Percentiles rank a stretch among this genome's conserved stretches.
phyloP scores from a whole-genome alignment of 164 flowering plant species.

The Umbilicus rupestris region DNA sequence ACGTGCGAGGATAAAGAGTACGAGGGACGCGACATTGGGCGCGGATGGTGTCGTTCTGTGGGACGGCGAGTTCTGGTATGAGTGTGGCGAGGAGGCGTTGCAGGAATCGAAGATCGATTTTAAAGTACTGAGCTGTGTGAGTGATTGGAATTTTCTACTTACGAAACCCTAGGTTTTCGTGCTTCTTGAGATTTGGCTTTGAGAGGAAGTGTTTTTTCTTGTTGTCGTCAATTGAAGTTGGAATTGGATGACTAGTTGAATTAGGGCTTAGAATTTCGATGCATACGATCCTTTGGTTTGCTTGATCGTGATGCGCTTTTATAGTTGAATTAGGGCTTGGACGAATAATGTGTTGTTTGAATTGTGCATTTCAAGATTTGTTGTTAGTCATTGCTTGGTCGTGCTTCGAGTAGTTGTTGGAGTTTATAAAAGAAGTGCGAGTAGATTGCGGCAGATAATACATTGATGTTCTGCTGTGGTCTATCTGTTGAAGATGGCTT shows the following conservation, averaged over 20 bases:
- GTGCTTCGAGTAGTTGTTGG: neutral
- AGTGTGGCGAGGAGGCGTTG: constrained; percentile 55
- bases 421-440: no score
- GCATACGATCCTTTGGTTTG: no score
- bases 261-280: neutral
- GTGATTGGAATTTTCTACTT: constrained; percentile 13
- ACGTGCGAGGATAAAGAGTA: constrained; percentile 56
- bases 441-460: no score
- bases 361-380: neutral
- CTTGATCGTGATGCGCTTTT: neutral
- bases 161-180: neutral
- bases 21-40: constrained; percentile 39
- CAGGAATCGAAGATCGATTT: constrained; percentile 83
- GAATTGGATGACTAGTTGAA: neutral
- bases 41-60: constrained; percentile 46
- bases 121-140: constrained; percentile 53
- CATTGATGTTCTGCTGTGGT: no score
- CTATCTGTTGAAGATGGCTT: no score
- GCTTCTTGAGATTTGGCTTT: neutral
- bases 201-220: neutral
- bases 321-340: neutral
- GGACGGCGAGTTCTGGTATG: constrained; percentile 77
- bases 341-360: neutral
- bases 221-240: neutral
- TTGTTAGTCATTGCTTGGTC: neutral